Evolutionary conservation across 1,284 basidiomycete species (phyloP).

Genomic region (Coriolopsis trogii): DNA sequence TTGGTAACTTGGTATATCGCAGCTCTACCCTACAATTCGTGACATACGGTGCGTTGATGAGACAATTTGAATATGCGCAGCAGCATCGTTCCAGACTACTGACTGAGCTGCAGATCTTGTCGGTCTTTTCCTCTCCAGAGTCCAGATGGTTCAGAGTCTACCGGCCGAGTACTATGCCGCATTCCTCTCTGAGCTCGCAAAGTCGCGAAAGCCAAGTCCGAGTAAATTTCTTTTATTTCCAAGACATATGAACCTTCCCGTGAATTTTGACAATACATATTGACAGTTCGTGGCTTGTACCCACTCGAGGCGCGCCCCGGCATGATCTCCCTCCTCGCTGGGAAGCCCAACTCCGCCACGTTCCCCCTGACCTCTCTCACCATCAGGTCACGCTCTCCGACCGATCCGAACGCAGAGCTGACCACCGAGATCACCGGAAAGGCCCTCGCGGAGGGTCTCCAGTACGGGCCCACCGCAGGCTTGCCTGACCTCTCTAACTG

Average conservation of each 20-base stretch:
- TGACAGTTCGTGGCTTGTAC: constrained; percentile 54
- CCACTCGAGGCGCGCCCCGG: constrained; percentile 80
- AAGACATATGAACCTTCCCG: not conserved
- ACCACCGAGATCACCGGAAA: constrained; percentile 55
- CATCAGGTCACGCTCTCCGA: constrained; percentile 54
- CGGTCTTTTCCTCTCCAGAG: too few species aligned
- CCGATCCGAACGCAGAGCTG: constrained; percentile 44
- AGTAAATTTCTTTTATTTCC: constrained; percentile 44
- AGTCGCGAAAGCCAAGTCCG: constrained; percentile 58
- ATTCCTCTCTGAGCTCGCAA: too few species aligned
- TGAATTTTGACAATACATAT: not conserved
- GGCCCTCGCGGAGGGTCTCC: constrained; percentile 67
- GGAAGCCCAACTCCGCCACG: constrained; percentile 86
- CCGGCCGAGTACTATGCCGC: too few species aligned
- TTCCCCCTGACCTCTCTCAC: constrained; percentile 87
- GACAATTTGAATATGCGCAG: too few species aligned
- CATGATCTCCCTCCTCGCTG: constrained; percentile 85
- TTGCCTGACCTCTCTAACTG: constrained; percentile 64
- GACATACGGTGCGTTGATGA: too few species aligned
- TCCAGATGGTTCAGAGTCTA: too few species aligned
- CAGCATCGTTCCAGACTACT: too few species aligned
- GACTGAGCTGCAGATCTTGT: too few species aligned
- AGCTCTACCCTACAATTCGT: too few species aligned
- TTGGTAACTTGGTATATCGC: too few species aligned
- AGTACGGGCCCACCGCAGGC: constrained; percentile 82